Evolutionary conservation across 768 basidiomycete genomes (phyloP).

Genomic region (Russula olivacea): DNA sequence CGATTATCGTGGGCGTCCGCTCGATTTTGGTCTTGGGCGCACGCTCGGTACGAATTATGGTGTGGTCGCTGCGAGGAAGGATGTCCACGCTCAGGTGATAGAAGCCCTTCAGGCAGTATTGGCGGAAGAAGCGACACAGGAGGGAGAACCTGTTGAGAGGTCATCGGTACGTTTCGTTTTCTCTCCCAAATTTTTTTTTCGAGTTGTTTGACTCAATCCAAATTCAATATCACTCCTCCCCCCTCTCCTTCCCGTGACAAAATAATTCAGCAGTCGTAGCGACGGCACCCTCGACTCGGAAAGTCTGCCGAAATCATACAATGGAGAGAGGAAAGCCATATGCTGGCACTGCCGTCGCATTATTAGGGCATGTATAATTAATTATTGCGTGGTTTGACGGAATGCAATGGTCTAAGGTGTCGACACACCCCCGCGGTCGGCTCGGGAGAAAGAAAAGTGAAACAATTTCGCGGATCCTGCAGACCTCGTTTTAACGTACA

Average conservation of each 20-base stretch:
- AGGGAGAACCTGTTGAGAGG: neutral
- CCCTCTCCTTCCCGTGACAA: neutral
- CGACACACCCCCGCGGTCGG: neutral
- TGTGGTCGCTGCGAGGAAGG: slow-evolving; percentile 74
- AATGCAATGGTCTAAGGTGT: neutral
- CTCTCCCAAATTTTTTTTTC: neutral
- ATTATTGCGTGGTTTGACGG: neutral
- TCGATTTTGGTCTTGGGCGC: slow-evolving; percentile 84
- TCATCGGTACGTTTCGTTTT: neutral
- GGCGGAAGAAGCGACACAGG: neutral
- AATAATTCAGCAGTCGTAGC: neutral
- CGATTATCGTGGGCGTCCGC: slow-evolving; percentile 68
- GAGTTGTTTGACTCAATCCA: neutral
- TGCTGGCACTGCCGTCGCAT: neutral
- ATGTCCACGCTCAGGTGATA: slow-evolving; percentile 61
- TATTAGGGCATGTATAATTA: neutral
- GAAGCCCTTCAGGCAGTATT: slow-evolving; percentile 63
- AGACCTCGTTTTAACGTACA: too few species aligned
- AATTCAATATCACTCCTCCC: neutral
- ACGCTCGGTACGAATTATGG: slow-evolving; percentile 85
- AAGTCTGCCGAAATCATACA: neutral
- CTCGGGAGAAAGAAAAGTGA: neutral
- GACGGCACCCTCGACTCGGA: neutral
- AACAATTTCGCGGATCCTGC: too few species aligned
- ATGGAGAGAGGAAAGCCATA: too few species aligned